Evolutionary conservation across 805 yeast genomes (phyloP), one percentile per base, ranked within the genome.

Genomic region (Monosporozyma aquatica): DNA sequence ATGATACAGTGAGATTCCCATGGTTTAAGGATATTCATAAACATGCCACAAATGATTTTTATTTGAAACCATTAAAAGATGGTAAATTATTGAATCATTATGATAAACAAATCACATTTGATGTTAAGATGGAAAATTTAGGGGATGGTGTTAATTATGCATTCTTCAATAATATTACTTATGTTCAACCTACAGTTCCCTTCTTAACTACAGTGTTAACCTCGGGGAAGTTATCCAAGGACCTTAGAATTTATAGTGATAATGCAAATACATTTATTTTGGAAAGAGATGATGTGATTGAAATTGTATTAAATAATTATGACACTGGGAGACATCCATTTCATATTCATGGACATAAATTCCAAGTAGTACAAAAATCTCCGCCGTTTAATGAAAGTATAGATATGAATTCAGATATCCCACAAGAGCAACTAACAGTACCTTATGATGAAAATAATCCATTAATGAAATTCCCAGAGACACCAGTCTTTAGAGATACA

Each of bases 321-420:
- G 96, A 87, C 59, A 79, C 82, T 4, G 84, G 87, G 46, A 78
- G 78, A 49, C 89, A 81, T 60, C 87, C 87, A 18, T 81, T 81
- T 76, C 89, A 81, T 59, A 69, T 81, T 52, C 89, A 81, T 54
- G 89, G 89, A 13, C 87, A 81, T 56, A 70, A 61, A 38, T 80
- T 81, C 68, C 87, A 80, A 63, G 60, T 81, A 18, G 64, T 81
- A 30, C 69, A 69, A 39, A 72, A 78, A 57, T 75, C 76, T 3
- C 65, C 59, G 15, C 74, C 68, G 2, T 70, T 66, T 43, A 75
- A 69, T 38, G 62, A 64, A 18, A 40, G 43, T 18, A 50, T 46
- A 15, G 48, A 52, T 6, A 55, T 53, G 40, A 43, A 40, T 9
- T 50, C 48, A n/a, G 24, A 15, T 14, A 33, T 33, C 7, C 48